A percentile compares a stretch with the other conserved stretches of the same genome.
Evolutionary conservation across 208 protist species (phyloP).

Genomic region (Phytomonas francai): DNA sequence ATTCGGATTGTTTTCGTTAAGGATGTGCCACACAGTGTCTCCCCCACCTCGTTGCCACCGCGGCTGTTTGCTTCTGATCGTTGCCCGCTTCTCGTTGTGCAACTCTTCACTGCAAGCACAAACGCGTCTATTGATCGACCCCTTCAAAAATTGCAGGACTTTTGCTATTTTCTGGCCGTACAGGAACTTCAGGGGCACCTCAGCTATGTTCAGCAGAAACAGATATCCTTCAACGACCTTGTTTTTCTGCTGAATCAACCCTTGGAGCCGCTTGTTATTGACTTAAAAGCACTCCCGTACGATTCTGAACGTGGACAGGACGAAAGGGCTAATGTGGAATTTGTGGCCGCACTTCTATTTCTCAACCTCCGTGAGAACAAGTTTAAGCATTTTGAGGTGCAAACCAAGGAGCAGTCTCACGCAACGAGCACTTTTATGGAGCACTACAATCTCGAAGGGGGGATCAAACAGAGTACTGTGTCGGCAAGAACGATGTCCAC

Average conservation of each 20-base stretch:
- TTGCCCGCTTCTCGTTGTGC: conserved; percentile 69
- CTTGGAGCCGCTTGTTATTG: conserved; percentile 40
- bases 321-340: background rate
- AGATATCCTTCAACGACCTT: conserved; percentile 77
- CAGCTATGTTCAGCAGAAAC: conserved; percentile 81
- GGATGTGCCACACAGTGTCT: conserved; percentile 42
- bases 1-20: conserved; percentile 81
- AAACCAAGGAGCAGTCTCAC: conserved; percentile 36
- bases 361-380: conserved; percentile 76
- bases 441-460: conserved; percentile 70
- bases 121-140: conserved; percentile 51
- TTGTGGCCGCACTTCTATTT: conserved; percentile 57
- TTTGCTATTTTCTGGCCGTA: conserved; percentile 78
- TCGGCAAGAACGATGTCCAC: background rate
- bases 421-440: conserved; percentile 73
- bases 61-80: conserved; percentile 39
- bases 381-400: conserved; percentile 76
- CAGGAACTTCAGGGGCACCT: conserved; percentile 84
- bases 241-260: conserved; percentile 77
- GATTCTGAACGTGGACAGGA: conserved; percentile 6
- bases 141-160: conserved; percentile 74
- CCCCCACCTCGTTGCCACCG: conserved; percentile 34
- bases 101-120: conserved; percentile 71
- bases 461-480: conserved; percentile 11
- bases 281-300: conserved; percentile 18